Evolutionary conservation across 495 filamentous ascomycete species (phyloP).

Genomic region (Sabuloglossum arenarium): DNA sequence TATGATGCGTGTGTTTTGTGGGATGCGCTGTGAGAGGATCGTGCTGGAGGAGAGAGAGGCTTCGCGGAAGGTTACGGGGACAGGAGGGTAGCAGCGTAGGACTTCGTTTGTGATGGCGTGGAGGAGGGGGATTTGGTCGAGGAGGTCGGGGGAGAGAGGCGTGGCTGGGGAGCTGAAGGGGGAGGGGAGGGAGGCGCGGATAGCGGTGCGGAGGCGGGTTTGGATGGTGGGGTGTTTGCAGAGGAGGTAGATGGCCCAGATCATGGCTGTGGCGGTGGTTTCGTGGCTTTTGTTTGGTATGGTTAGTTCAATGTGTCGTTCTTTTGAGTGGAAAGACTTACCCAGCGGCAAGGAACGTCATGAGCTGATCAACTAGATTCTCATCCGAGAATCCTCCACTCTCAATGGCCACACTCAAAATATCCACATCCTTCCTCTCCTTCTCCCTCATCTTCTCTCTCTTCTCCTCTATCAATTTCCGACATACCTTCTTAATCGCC

Average conservation of each 20-base stretch:
- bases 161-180: conserved; percentile 16
- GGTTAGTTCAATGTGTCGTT: no score
- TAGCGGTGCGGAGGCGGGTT: conserved; percentile 33
- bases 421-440: conserved; percentile 42
- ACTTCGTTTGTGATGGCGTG: conserved; percentile 41
- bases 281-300: conserved; percentile 46
- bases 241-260: conserved; percentile 37
- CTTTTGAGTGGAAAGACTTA: background rate
- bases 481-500: conserved; percentile 39
- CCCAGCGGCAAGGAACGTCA: conserved; percentile 87
- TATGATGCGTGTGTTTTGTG: conserved; percentile 31
- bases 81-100: conserved; percentile 34
- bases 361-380: conserved; percentile 71
- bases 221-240: conserved; percentile 37
- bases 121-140: conserved; percentile 38
- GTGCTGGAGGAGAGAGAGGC: conserved; percentile 35
- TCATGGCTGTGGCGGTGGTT: conserved; percentile 39
- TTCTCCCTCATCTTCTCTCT: conserved; percentile 34
- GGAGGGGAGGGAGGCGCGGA: conserved; percentile 41
- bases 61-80: conserved; percentile 40
- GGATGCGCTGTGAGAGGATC: conserved; percentile 32
- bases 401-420: conserved; percentile 62
- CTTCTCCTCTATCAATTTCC: conserved; percentile 46
- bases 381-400: conserved; percentile 60
- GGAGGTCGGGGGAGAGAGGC: conserved; percentile 23